Evolutionary conservation across 2,329 filamentous ascomycete genomes (phyloP).

Genomic region (Botrytis hyacinthi): DNA sequence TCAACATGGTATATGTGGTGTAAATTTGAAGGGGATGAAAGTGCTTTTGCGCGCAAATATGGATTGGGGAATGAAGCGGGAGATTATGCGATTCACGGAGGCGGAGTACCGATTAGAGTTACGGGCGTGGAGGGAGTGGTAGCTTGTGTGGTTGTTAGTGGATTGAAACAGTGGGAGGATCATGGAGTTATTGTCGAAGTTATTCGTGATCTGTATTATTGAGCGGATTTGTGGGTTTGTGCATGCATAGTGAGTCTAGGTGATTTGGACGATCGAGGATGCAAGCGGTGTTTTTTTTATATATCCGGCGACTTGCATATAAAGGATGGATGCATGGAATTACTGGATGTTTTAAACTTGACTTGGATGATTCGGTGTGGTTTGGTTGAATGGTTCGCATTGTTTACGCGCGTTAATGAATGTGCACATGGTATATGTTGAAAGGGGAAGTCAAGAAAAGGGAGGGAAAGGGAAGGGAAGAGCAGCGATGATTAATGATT

Average conservation of each 20-base stretch:
- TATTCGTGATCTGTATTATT: slow-evolving; percentile 34
- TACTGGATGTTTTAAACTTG: neutral
- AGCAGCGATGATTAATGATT: neutral
- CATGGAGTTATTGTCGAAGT: slow-evolving; percentile 70
- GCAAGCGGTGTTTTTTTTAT: neutral
- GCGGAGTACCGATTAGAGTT: slow-evolving; percentile 71
- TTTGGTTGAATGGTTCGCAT: neutral
- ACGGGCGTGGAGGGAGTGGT: slow-evolving; percentile 72
- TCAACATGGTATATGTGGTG: slow-evolving; percentile 70
- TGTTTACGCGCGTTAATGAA: neutral
- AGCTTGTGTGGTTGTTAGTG: slow-evolving; percentile 72
- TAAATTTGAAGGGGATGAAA: slow-evolving; percentile 65
- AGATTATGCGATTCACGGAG: slow-evolving; percentile 75
- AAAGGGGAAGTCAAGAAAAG: neutral
- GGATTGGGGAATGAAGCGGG: slow-evolving; percentile 56
- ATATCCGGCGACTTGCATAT: neutral
- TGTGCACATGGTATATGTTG: neutral
- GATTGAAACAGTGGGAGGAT: slow-evolving; percentile 73
- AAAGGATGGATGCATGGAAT: neutral
- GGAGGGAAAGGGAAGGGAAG: neutral
- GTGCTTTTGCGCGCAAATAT: slow-evolving; percentile 62
- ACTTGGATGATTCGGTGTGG: neutral
- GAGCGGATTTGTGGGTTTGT: neutral
- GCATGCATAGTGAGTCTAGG: neutral
- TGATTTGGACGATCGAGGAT: neutral